These are phyloP conservation scores for Warburgia ugandensis DNA, from an alignment of 164 flowering plant genomes.

Conservation along the genomic window DNA sequence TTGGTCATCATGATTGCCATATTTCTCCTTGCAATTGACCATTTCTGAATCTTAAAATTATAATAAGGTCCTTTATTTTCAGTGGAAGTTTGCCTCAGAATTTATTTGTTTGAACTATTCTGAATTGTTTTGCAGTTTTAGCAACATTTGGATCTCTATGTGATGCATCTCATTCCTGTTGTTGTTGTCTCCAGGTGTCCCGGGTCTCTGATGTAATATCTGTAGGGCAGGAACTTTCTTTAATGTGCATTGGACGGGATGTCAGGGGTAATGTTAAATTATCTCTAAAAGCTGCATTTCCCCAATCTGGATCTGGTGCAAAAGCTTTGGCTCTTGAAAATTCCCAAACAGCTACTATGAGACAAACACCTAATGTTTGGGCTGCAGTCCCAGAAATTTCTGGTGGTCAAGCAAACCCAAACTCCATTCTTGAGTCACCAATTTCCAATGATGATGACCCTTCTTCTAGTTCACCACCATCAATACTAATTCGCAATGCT, in stretches of 20 bases:
- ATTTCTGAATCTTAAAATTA: too few relatives aligned
- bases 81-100: too few relatives aligned
- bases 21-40: too few relatives aligned
- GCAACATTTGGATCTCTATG: neutral
- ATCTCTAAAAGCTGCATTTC: slow-evolving; percentile 68
- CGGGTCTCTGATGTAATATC: slow-evolving; percentile 77
- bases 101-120: too few relatives aligned
- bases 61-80: too few relatives aligned
- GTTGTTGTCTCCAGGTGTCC: slow-evolving; percentile 45
- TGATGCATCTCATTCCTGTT: neutral
- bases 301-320: slow-evolving; percentile 21
- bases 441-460: slow-evolving; percentile 10
- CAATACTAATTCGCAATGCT: slow-evolving; percentile 75
- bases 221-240: slow-evolving; percentile 65
- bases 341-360: slow-evolving; percentile 15
- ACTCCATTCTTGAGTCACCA: slow-evolving; percentile 12
- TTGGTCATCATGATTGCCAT: too few relatives aligned
- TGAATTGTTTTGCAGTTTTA: too few relatives aligned
- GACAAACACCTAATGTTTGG: slow-evolving; percentile 25
- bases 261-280: slow-evolving; percentile 84
- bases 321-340: slow-evolving; percentile 12
- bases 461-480: slow-evolving; percentile 23
- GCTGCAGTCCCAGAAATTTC: neutral
- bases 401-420: slow-evolving; percentile 5
- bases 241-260: slow-evolving; percentile 91